phyloP scores from a whole-genome alignment of 2,329 filamentous ascomycete species.

The Coniella lustricola region DNA sequence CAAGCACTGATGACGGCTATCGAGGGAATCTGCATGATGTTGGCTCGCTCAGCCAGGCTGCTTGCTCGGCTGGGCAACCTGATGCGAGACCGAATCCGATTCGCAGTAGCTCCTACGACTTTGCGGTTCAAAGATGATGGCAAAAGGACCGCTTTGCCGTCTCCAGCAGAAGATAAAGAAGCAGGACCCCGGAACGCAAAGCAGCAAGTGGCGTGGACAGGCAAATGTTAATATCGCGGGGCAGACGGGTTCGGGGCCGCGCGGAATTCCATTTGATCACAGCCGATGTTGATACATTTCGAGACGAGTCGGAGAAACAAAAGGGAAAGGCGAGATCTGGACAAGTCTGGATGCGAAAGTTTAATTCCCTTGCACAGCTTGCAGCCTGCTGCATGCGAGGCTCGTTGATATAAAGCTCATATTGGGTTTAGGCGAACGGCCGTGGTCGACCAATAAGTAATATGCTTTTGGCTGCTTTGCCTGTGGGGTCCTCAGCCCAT shows the following conservation, averaged over 20 bases:
- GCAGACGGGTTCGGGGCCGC: constrained; percentile 2
- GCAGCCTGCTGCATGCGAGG: no score
- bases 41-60: neutral
- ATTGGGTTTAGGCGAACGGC: no score
- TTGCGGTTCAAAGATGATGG: neutral
- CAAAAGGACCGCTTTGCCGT: no score
- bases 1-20: constrained; percentile 20
- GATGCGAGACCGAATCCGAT: neutral
- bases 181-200: no score
- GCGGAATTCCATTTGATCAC: neutral
- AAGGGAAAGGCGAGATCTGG: neutral
- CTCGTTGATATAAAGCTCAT: no score
- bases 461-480: no score
- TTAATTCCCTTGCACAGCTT: no score
- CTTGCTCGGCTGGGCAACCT: neutral
- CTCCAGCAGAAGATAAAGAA: no score
- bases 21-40: constrained; percentile 22
- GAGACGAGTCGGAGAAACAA: constrained; percentile 1
- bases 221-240: neutral
- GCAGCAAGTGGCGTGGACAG: constrained; percentile 1
- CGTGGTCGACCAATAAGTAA: no score
- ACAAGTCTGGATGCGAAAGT: neutral
- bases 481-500: neutral
- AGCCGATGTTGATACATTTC: constrained; percentile 1
- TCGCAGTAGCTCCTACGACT: neutral